Base-by-base conservation (phyloP, 2,329 filamentous ascomycete genomes). In the Geosmithia putterillii region DNA sequence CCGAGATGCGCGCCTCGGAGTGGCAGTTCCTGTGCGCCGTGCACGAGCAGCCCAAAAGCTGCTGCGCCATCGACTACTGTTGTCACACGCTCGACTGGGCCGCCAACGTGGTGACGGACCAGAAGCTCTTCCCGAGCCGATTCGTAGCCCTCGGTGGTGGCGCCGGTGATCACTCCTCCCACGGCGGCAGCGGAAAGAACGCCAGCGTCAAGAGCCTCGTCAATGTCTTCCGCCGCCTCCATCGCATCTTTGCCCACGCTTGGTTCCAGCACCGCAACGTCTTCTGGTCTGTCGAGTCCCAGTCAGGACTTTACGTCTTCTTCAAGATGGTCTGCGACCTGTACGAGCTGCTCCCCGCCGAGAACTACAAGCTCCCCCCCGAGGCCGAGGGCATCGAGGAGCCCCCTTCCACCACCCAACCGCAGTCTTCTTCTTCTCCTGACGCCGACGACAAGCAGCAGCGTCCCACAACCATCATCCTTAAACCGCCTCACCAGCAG, bases 1-100 rank as follows among this genome's bases (percentile, higher is more conserved):
- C 89, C 25, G 92, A 98, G 65, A 98, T 98, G 92, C 88, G 92
- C 57, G 92, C 92, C 2, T 92, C 86, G 23, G 90, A 98, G 68
- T 98, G 92, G 92, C 92, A 98, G 65, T 98, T 96, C 57, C 78
- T 98, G 40, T 98, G 92, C 66, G 92, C 92, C 42, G 92, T 96
- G 3, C 92, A 98, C 60, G 90, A 96, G 58, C 84, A 88, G 41
- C 92, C 92, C 41, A 96, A 96, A 66, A 86, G 83, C 54, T 98
- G 92, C 69, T 95, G 90, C 63, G 92, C 92, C 42, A 95, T 98
- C 57, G 92, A 98, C 65, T 98, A 98, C 67, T 95, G 89, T 73
- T 96, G 90, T 61, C 92, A 98, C 60, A 98, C 92, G 0, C 80
- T 98, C 38, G 92, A 98, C 66, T 96, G 90, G 87, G 92, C 92